Base-by-base conservation (phyloP, 1,284 basidiomycete species). In the Tylopilus sp. region DNA sequence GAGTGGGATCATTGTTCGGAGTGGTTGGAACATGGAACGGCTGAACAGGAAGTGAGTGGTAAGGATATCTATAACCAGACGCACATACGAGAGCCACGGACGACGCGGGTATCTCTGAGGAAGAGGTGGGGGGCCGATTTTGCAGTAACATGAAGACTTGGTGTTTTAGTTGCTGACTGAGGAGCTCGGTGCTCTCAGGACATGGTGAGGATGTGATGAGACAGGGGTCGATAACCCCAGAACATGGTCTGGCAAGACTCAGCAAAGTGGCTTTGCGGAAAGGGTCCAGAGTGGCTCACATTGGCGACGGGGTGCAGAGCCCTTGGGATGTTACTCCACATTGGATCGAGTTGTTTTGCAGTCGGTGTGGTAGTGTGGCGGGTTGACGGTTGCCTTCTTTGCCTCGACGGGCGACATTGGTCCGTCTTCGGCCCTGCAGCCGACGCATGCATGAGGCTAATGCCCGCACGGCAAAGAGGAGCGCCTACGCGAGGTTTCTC, bases 191-290 rank as follows among this genome's bases (percentile, higher is more conserved):
- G 33, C 12, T 51, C 6, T 19, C 33, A 18, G 48, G 5, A n/a
- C 28, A 34, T 18, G 16, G 3, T 30, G 38, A 21, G 10, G 6
- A 15, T 1, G 16, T 4, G 16, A 4, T 18, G 13, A 15, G 30
- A 48, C 49, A 47, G 48, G 56, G 51, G 37, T 40, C 34, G 34
- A 34, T 19, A 10, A n/a, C 11, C 1, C 8, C 21, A 4, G 43
- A n/a, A 42, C 41, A 52, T 31, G 46, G 44, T 41, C 59, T 65
- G 23, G 8, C 8, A 19, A 25, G n/a, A 42, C 10, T 61, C 23
- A 33, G 25, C 18, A 13, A 7, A 11, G 2, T 23, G 7, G 21
- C 28, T 21, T 15, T 6, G 28, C 19, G 7, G 7, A 15, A 31
- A 6, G 8, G 10, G 4, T 25, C 19, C 2, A 1, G n/a, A 6